Percentiles rank a stretch among this genome's conserved stretches.
phyloP scores from a whole-genome alignment of 2,329 filamentous ascomycete genomes.

The Fonsecaea nubica region DNA sequence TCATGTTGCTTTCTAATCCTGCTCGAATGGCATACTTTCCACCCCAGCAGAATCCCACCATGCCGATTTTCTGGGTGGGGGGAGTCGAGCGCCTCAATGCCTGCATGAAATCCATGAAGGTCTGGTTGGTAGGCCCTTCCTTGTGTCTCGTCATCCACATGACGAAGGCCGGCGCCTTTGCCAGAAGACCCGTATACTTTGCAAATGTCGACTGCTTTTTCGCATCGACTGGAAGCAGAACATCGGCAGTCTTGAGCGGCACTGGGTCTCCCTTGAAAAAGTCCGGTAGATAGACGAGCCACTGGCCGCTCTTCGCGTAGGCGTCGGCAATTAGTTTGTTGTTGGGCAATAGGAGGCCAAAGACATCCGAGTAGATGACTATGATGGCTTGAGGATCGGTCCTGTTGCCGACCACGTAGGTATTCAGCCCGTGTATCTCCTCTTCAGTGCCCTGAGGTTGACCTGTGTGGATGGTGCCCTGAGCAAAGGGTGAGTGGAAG shows the following conservation, averaged over 20 bases:
- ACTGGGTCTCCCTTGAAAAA: conserved; percentile 74
- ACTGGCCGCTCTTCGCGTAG: conserved; percentile 60
- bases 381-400: conserved; percentile 55
- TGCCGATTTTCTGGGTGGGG: conserved; percentile 59
- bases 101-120: conserved; percentile 61
- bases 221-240: conserved; percentile 63
- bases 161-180: conserved; percentile 50
- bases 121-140: conserved; percentile 60
- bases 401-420: conserved; percentile 56
- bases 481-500: conserved; percentile 41
- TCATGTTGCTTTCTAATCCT: conserved; percentile 50
- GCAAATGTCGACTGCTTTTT: conserved; percentile 57
- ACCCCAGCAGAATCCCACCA: conserved; percentile 69
- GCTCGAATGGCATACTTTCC: conserved; percentile 61
- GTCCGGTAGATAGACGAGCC: conserved; percentile 62
- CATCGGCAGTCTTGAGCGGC: conserved; percentile 60
- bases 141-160: conserved; percentile 63
- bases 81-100: conserved; percentile 56
- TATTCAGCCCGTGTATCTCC: conserved; percentile 57
- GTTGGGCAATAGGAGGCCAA: conserved; percentile 63
- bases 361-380: conserved; percentile 62
- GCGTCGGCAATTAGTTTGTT: conserved; percentile 60
- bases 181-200: conserved; percentile 53
- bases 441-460: conserved; percentile 54
- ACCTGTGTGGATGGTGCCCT: conserved; percentile 51